Conservation (phyloP, 148 eudicot genomes). For the Vaccinium myrtillus region DNA sequence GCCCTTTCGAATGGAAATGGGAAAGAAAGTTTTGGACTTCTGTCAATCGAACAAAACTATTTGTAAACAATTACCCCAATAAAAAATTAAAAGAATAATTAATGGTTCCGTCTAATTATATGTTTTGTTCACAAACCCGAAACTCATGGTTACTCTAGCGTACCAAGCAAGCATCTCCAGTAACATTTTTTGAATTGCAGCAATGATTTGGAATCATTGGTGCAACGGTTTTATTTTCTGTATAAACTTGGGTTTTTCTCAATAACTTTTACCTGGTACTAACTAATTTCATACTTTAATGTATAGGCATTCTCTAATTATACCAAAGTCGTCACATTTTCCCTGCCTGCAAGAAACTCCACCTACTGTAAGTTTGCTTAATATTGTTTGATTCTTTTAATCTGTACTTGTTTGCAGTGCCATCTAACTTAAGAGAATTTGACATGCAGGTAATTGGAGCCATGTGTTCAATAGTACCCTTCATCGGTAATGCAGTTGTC, state of each 20-base stretch:
- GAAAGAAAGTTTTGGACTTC: neutral
- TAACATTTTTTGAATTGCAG: neutral
- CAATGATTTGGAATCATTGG: neutral
- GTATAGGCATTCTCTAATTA: no score
- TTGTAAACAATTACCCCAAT: neutral
- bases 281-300: no score
- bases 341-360: constrained; percentile 82
- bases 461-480: constrained; percentile 90
- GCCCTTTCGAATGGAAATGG: neutral
- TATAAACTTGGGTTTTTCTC: constrained; percentile 5
- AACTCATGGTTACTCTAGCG: neutral
- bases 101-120: neutral
- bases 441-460: constrained; percentile 73
- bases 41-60: neutral
- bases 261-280: neutral
- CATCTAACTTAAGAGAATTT: constrained; percentile 4
- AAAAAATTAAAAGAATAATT: no score
- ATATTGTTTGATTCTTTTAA: neutral
- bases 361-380: constrained; percentile 64
- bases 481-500: constrained; percentile 83
- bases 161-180: neutral
- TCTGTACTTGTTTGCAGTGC: neutral
- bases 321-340: constrained; percentile 41
- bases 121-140: neutral
- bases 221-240: neutral